Evolutionary conservation across 345 rosid genomes (phyloP), one percentile per base, ranked within the genome.

Genomic region (Turnera subulata): DNA sequence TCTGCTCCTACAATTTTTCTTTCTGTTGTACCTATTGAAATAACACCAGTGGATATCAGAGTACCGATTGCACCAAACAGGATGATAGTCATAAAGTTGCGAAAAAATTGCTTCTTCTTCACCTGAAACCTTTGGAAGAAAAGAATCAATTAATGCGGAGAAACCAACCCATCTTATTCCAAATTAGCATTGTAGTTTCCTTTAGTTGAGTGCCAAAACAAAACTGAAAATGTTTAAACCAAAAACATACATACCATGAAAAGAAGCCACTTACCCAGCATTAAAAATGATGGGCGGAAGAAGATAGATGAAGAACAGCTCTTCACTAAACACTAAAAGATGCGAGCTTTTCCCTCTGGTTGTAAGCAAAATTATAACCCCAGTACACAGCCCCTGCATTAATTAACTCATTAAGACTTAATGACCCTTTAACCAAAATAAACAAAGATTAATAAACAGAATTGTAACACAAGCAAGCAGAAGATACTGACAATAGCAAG

Each of bases 41-140:
- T 76, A 80, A 87, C 80, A 56, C 58, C 70, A 60, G 87, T 87
- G 20, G 99, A 93, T 79, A 93, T 85, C 43, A 93, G 80, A 65
- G 99, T 93, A 11, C 99, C 99, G 65, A 93, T 46, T 40, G 94
- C 97, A 54, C 99, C 99, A 74, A 85, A 93, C 59, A 93, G 72
- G 75, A 84, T 84, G 69, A 93, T 89, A 39, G 97, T 93, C 89
- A 85, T 81, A 75, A 93, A 93, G 73, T 93, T 93, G 70, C 88
- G 96, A 61, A 93, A 93, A 74, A 93, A 93, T 53, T 87, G 97
- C 80, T 93, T 93, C 86, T 93, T 93, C 83, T 93, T 93, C 75
- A 93, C 97, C 68, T 93, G 99, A 75, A 93, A 93, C 73, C 99
- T 93, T 79, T 12, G 14, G 35, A 18, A 8, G 12, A 0, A 62